Evolutionary conservation across 768 basidiomycete species (phyloP).

Genomic region (Wakefieldia striispora): DNA sequence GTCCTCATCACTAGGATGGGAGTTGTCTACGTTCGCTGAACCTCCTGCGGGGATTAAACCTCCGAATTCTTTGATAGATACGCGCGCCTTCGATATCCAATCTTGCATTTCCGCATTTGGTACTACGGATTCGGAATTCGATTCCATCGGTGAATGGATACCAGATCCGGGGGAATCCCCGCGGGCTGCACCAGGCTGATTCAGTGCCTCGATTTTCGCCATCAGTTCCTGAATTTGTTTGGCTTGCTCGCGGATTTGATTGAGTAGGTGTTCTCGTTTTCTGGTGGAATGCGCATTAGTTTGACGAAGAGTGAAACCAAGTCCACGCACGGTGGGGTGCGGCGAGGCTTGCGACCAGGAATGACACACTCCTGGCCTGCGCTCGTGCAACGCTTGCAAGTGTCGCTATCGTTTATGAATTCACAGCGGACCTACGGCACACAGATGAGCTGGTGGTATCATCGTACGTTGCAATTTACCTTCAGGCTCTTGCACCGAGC

Average conservation of each 20-base stretch:
- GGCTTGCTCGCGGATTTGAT: slow-evolving; percentile 73
- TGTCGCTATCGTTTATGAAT: slow-evolving; percentile 67
- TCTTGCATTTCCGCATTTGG: slow-evolving; percentile 60
- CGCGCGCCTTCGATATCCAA: slow-evolving; percentile 75
- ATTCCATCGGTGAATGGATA: slow-evolving; percentile 28
- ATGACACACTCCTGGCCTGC: slow-evolving; percentile 74
- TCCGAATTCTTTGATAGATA: slow-evolving; percentile 66
- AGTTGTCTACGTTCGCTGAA: slow-evolving; percentile 46
- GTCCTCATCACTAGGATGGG: slow-evolving; percentile 38
- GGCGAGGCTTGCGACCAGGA: slow-evolving; percentile 81
- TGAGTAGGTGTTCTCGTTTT: slow-evolving; percentile 78
- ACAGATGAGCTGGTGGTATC: background rate
- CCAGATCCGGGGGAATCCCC: slow-evolving; percentile 34
- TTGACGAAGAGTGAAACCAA: background rate
- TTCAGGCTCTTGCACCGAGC: slow-evolving; percentile 64
- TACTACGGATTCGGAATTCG: slow-evolving; percentile 29
- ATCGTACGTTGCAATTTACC: slow-evolving; percentile 23
- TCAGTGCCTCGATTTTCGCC: slow-evolving; percentile 57
- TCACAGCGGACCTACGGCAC: slow-evolving; percentile 68
- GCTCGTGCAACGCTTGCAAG: slow-evolving; percentile 71
- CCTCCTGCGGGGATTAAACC: slow-evolving; percentile 64
- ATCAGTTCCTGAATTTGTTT: slow-evolving; percentile 70
- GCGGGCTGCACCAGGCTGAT: slow-evolving; percentile 31
- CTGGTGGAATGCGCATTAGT: slow-evolving; percentile 34
- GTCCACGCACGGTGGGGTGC: slow-evolving; percentile 67